Conservation (phyloP, 1,284 basidiomycete genomes). For the Trametes pubescens region DNA sequence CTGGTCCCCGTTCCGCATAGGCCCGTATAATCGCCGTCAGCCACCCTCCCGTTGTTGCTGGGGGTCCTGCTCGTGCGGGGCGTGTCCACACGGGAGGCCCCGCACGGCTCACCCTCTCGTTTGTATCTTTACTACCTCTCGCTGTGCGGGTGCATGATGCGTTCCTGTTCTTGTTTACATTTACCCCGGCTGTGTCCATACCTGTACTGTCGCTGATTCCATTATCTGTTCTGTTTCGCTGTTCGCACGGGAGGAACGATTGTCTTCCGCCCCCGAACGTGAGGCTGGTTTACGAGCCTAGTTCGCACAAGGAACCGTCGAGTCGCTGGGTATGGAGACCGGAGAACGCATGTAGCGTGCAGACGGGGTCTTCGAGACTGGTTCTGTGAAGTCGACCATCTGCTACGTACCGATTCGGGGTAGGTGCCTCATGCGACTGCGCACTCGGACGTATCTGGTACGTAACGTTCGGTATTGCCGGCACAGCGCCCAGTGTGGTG, state of each 20-base stretch:
- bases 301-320: no score
- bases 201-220: conserved; percentile 6
- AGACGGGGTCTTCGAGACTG: no score
- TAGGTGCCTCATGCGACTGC: no score
- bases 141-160: conserved; percentile 14
- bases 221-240: neutral
- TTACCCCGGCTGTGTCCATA: conserved; percentile 17
- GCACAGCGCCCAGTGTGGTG: no score
- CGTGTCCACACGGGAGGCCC: neutral
- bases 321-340: no score
- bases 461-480: no score
- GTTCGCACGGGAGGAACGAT: neutral
- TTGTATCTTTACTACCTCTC: conserved; percentile 19
- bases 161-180: neutral
- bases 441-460: no score
- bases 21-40: conserved; percentile 19
- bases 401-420: no score
- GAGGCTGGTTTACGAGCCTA: no score
- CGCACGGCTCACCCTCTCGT: neutral
- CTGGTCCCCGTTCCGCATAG: neutral
- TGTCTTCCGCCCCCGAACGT: no score
- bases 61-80: neutral
- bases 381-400: no score
- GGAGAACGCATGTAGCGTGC: no score
- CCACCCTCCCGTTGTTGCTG: conserved; percentile 12